These are phyloP conservation scores for Phytophthora syringae DNA, from an alignment of 352 stramenopile species.

Conservation along the genomic window DNA sequence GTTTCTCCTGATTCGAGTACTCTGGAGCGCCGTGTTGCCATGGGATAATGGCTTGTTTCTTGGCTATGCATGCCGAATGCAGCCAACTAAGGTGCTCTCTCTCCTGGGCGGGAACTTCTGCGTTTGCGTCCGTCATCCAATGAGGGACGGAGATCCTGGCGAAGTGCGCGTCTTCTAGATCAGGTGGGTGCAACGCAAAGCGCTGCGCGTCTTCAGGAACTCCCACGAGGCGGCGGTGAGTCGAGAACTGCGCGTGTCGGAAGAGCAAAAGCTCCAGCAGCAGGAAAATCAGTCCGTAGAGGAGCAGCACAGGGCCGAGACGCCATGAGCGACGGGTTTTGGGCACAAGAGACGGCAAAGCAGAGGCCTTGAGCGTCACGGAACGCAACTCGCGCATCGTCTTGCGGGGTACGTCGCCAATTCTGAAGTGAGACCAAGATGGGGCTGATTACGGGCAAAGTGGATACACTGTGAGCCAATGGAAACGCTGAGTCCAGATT, in stretches of 20 bases:
- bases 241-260: constrained; percentile 10
- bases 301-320: constrained; percentile 23
- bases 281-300: constrained; percentile 25
- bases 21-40: constrained; percentile 35
- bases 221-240: constrained; percentile 15
- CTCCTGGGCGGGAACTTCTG: constrained; percentile 33
- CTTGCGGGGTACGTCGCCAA: not conserved
- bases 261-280: constrained; percentile 25
- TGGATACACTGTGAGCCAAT: constrained; percentile 19
- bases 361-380: constrained; percentile 32
- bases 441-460: constrained; percentile 5
- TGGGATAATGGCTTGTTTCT: constrained; percentile 35
- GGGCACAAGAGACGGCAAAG: not conserved
- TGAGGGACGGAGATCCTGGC: constrained; percentile 23
- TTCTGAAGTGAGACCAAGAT: constrained; percentile 4
- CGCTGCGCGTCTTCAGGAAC: constrained; percentile 21
- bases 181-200: constrained; percentile 23
- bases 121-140: constrained; percentile 35
- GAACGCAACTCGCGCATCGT: constrained; percentile 30
- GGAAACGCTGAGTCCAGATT: constrained; percentile 46
- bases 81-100: constrained; percentile 41
- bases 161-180: constrained; percentile 23
- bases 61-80: constrained; percentile 27
- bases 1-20: constrained; percentile 11
- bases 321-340: constrained; percentile 9